phyloP scores from a whole-genome alignment of 345 rosid genomes.

The Eucalyptus paniculata region DNA sequence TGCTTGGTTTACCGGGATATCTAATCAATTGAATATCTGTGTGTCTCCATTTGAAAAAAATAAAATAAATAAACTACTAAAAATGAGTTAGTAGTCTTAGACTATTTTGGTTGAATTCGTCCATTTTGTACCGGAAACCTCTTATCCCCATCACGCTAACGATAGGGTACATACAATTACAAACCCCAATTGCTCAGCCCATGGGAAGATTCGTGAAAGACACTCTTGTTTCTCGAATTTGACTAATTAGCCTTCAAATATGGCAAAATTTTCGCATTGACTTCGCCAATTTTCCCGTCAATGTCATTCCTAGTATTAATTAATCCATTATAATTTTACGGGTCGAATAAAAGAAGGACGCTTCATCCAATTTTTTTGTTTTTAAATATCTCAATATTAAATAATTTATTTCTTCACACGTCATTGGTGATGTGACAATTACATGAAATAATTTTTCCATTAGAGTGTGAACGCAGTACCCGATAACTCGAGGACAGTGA shows the following conservation, averaged over 20 bases:
- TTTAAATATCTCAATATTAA: neutral
- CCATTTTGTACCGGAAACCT: neutral
- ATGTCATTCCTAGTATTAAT: neutral
- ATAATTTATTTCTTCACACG: neutral
- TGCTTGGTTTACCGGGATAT: neutral
- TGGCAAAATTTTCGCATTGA: neutral
- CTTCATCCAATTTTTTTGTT: neutral
- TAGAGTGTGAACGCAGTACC: neutral
- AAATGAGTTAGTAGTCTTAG: neutral
- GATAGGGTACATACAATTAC: neutral
- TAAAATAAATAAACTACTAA: neutral
- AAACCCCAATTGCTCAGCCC: neutral
- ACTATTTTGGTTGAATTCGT: neutral
- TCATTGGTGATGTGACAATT: neutral
- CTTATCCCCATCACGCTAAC: neutral
- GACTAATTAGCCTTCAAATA: neutral
- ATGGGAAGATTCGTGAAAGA: neutral
- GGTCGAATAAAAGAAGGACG: neutral
- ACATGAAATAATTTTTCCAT: neutral
- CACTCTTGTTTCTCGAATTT: neutral
- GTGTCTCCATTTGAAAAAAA: neutral
- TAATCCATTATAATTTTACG: neutral
- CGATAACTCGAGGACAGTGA: neutral
- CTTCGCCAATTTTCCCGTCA: neutral
- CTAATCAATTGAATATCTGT: neutral